These are phyloP conservation scores for Suillus placidus DNA, from an alignment of 768 basidiomycete genomes.

Conservation along the genomic window DNA sequence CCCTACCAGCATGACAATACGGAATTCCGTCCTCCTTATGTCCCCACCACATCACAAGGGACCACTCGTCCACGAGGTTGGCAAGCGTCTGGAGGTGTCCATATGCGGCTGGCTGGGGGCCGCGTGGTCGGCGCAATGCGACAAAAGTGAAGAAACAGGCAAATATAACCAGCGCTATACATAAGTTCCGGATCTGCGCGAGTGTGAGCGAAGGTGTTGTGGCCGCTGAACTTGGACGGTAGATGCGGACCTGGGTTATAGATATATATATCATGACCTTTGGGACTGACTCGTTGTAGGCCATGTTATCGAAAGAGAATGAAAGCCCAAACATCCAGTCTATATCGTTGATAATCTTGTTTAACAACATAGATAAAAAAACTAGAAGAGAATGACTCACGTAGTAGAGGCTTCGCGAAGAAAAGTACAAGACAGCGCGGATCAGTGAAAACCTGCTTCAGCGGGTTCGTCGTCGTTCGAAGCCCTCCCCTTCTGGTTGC, in stretches of 20 bases:
- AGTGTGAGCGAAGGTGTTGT: background rate
- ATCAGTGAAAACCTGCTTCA: conserved; percentile 25
- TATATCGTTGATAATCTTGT: conserved; percentile 6
- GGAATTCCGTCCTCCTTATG: conserved; percentile 19
- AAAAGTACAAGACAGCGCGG: conserved; percentile 22
- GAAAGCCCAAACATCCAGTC: conserved; percentile 37
- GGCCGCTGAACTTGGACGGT: background rate
- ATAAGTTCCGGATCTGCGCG: conserved; percentile 22
- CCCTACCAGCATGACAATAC: conserved; percentile 23
- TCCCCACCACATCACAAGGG: conserved; percentile 35
- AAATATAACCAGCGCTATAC: background rate
- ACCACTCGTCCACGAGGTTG: conserved; percentile 39
- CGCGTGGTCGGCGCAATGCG: conserved; percentile 19
- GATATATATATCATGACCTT: conserved; percentile 17
- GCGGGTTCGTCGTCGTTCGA: conserved; percentile 21
- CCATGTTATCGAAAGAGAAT: conserved; percentile 3
- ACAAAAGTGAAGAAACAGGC: conserved; percentile 12
- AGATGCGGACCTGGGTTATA: conserved; percentile 24
- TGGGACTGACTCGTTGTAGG: no score
- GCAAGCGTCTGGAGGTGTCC: conserved; percentile 37
- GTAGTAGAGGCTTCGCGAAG: conserved; percentile 26
- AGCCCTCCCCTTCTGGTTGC: conserved; percentile 22
- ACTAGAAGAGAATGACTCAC: conserved; percentile 18
- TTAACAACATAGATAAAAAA: background rate
- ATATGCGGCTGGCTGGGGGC: conserved; percentile 35